Evolutionary conservation across 2,329 filamentous ascomycete genomes (phyloP).

Genomic region (Tolypocladium endophyticum): DNA sequence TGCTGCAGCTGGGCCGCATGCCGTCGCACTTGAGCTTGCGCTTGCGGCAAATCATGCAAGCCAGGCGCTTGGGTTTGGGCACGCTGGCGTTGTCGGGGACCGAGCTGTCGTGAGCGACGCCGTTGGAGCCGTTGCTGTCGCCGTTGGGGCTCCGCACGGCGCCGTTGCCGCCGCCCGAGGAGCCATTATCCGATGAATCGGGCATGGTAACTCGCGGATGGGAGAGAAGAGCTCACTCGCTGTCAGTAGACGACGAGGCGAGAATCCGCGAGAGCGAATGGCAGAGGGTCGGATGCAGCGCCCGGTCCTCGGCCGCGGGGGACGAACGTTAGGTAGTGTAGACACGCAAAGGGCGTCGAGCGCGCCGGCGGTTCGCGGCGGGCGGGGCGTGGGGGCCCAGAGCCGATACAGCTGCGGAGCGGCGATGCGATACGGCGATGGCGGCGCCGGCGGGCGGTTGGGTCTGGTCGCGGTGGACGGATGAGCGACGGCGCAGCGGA

Average conservation of each 20-base stretch:
- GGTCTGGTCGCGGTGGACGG: neutral
- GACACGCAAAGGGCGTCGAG: neutral
- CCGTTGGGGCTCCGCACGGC: slow-evolving; percentile 18
- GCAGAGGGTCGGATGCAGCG: neutral
- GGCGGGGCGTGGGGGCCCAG: neutral
- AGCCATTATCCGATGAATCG: slow-evolving; percentile 25
- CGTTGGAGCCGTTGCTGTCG: slow-evolving; percentile 15
- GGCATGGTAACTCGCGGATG: slow-evolving; percentile 15
- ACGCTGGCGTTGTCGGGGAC: slow-evolving; percentile 44
- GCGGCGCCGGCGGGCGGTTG: neutral
- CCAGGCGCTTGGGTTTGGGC: slow-evolving; percentile 82
- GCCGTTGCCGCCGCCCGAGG: slow-evolving; percentile 15
- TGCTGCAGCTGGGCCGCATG: slow-evolving; percentile 72
- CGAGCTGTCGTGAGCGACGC: slow-evolving; percentile 23
- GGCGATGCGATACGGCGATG: neutral
- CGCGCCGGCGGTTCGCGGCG: neutral
- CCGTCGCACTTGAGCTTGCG: slow-evolving; percentile 89
- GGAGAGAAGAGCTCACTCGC: neutral
- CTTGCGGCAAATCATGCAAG: slow-evolving; percentile 88
- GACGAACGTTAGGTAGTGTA: neutral
- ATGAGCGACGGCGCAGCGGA: neutral
- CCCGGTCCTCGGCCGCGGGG: neutral
- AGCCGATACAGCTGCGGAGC: neutral
- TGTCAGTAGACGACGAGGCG: neutral
- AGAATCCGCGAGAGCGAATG: neutral